Base-by-base conservation (phyloP, 2,329 filamentous ascomycete species). In the Apiospora marii region DNA sequence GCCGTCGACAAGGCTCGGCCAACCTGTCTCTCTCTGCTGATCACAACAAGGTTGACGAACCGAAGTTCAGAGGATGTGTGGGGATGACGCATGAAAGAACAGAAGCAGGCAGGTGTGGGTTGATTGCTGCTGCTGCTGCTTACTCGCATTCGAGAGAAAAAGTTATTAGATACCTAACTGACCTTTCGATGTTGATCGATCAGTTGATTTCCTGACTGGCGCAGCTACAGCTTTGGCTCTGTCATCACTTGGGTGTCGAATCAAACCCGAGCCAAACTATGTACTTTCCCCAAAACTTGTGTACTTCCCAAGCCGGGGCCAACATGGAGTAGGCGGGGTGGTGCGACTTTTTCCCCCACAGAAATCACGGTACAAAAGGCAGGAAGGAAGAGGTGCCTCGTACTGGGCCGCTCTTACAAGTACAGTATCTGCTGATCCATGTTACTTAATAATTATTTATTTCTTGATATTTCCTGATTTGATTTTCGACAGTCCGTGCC, bases 21-120 rank as follows among this genome's bases (percentile, higher is more conserved):
- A 64, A 64, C 58, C 58, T 41, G 34, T 41, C 58, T 41, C 19
- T 64, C 22, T 6, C 30, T 64, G 58, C 58, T 41, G 58, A 64
- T 64, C 58, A 41, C 58, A 41, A 19, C 58, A 64, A 64, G 58
- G 58, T 64, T n/a, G 58, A n/a, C 58, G 34, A 64, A 64, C 34
- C 34, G 58, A 64, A 64, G 58, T 30, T 22, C 22, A n/a, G 19
- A 64, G 30, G 8, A 22, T 64, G 13, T 41, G 58, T n/a, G 58
- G 58, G 58, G 34, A 64, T 64, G 58, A 64, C 58, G 58, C 58
- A 64, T 34, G 58, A 34, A 30, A 8, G 30, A 30, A 41, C 58
- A 64, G 58, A 64, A 64, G 58, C 27, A 61, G 53, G 53, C 58
- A 64, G 58, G 34, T 64, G 58, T 19, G 24, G 53, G 22, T 64